phyloP scores from a whole-genome alignment of 768 basidiomycete genomes.

The Boletus sensibilis region DNA sequence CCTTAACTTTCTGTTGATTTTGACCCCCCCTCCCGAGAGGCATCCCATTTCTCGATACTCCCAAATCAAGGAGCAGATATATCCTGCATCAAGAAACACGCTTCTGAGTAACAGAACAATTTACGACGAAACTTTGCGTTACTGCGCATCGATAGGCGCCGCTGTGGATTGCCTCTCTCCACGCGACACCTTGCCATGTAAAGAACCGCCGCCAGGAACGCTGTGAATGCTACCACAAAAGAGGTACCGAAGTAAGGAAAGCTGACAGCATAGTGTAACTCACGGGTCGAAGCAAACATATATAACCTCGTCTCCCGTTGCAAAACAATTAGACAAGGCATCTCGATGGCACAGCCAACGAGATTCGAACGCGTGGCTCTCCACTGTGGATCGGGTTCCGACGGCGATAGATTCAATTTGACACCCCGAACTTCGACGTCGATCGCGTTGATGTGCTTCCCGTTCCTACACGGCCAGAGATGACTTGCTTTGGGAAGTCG shows the following conservation, averaged over 20 bases:
- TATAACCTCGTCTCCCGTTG: slow-evolving; percentile 11
- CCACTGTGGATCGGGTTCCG: slow-evolving; percentile 12
- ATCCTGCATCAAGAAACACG: background rate
- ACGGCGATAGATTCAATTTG: slow-evolving; percentile 17
- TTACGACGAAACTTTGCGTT: background rate
- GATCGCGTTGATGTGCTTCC: slow-evolving; percentile 23
- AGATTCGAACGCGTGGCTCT: slow-evolving; percentile 21
- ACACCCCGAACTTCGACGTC: slow-evolving; percentile 21
- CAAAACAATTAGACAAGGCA: slow-evolving; percentile 19
- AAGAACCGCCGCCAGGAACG: background rate
- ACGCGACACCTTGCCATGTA: background rate
- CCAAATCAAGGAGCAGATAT: background rate
- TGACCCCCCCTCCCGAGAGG: background rate
- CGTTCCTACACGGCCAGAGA: slow-evolving; percentile 16
- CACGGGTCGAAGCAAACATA: slow-evolving; percentile 11
- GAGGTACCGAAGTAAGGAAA: slow-evolving; percentile 14
- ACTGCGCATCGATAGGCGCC: background rate
- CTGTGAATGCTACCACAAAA: background rate
- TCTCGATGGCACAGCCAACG: slow-evolving; percentile 21
- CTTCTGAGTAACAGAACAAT: background rate
- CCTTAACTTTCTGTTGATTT: background rate
- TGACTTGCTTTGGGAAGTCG: slow-evolving; percentile 20
- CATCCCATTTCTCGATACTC: background rate
- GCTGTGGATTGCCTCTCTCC: background rate
- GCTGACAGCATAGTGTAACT: background rate